Conservation (phyloP, 306 rosid species). For the Ammopiptanthus mongolicus region DNA sequence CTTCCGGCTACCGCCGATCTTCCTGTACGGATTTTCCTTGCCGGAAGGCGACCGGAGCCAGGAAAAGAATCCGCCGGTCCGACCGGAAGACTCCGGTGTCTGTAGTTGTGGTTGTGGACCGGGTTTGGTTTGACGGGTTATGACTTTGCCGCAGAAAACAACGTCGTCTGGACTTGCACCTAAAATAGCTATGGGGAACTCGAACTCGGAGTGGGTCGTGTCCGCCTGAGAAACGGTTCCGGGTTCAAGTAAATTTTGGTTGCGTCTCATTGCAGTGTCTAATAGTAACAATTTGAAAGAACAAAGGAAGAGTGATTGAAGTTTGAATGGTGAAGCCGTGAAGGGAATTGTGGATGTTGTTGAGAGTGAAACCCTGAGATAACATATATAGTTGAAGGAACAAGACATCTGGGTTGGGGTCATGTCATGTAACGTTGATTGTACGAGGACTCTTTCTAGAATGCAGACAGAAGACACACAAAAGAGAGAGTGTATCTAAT, state of each 20-base stretch:
- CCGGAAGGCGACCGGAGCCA: neutral
- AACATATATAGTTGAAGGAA: neutral
- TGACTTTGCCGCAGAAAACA: conserved; percentile 35
- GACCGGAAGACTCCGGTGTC: neutral
- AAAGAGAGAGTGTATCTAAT: neutral
- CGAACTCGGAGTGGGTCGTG: conserved; percentile 14
- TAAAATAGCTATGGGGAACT: conserved; percentile 8
- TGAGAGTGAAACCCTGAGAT: neutral
- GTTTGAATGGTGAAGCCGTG: neutral
- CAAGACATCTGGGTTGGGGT: no score
- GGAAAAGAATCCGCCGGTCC: neutral
- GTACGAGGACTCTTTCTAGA: neutral
- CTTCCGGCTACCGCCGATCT: conserved; percentile 10
- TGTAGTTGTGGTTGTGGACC: neutral
- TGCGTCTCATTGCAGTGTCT: neutral
- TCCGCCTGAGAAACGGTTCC: neutral
- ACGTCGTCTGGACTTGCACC: neutral
- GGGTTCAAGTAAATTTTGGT: neutral
- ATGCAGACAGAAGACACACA: neutral
- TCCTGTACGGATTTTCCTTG: neutral
- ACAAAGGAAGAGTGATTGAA: neutral
- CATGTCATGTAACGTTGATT: neutral
- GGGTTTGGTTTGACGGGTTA: conserved; percentile 14
- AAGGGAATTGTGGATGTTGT: neutral
- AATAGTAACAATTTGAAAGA: neutral